Evolutionary conservation across 2,329 filamentous ascomycete species (phyloP).

Genomic region (Cercospora beticola): DNA sequence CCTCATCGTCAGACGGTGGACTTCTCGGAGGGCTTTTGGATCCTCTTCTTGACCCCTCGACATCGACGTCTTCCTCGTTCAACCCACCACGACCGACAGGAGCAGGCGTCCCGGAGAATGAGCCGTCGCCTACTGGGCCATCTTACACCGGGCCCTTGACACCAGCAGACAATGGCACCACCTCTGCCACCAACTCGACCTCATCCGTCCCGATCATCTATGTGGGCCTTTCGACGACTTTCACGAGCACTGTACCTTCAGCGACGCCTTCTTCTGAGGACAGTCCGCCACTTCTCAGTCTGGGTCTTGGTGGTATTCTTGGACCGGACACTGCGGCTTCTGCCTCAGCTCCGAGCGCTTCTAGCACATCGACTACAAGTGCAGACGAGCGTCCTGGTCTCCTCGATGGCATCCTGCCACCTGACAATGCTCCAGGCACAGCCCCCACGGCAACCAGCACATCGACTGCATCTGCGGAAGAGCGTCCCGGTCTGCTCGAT

Average conservation of each 20-base stretch:
- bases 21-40: slow-evolving; percentile 2
- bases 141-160: not conserved
- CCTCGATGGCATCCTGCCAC: slow-evolving; percentile 4
- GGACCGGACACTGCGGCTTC: slow-evolving; percentile 1
- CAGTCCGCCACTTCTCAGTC: not conserved
- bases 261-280: slow-evolving; percentile 3
- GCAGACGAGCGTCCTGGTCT: not conserved
- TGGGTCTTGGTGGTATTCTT: slow-evolving; percentile 3
- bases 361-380: not conserved
- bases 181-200: slow-evolving; percentile 14
- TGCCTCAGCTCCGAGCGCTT: not conserved
- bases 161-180: slow-evolving; percentile 7
- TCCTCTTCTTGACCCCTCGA: slow-evolving; percentile 9
- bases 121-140: not conserved
- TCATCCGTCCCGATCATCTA: slow-evolving; percentile 30
- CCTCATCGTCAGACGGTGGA: slow-evolving; percentile 2
- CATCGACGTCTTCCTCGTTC: slow-evolving; percentile 11
- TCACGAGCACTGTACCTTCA: slow-evolving; percentile 6
- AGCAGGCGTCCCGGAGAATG: slow-evolving; percentile 3
- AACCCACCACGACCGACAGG: slow-evolving; percentile 8
- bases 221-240: slow-evolving; percentile 31
- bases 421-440: not conserved
- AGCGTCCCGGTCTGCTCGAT: not conserved
- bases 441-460: not conserved
- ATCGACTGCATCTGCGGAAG: not conserved